phyloP scores from a whole-genome alignment of 805 yeast genomes.

The Yarrowia hollandica region DNA sequence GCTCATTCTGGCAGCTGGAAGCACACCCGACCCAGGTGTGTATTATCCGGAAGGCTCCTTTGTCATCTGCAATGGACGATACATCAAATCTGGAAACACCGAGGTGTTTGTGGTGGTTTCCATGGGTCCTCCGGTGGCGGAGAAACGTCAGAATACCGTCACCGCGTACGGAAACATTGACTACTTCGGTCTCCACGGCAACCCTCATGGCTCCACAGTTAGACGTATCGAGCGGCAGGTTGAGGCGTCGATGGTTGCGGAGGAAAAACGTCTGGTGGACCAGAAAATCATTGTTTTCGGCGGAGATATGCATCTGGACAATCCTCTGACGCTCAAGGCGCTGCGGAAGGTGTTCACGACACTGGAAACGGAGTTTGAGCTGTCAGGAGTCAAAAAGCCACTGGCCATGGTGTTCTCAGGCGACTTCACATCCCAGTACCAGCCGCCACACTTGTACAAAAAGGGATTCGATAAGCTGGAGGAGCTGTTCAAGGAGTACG shows the following conservation, averaged over 20 bases:
- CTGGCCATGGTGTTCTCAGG: slow-evolving; percentile 77
- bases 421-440: slow-evolving; percentile 69
- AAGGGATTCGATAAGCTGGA: slow-evolving; percentile 75
- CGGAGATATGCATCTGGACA: slow-evolving; percentile 67
- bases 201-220: slow-evolving; percentile 35
- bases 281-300: slow-evolving; percentile 75
- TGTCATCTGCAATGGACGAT: slow-evolving; percentile 81
- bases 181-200: slow-evolving; percentile 52
- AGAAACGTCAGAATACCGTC: slow-evolving; percentile 61
- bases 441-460: slow-evolving; percentile 54
- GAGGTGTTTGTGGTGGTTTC: slow-evolving; percentile 70
- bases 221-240: slow-evolving; percentile 62
- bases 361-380: slow-evolving; percentile 51
- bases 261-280: slow-evolving; percentile 57
- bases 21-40: slow-evolving; percentile 61
- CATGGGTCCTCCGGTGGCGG: slow-evolving; percentile 87
- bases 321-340: slow-evolving; percentile 58
- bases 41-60: slow-evolving; percentile 73
- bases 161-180: slow-evolving; percentile 81
- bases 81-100: slow-evolving; percentile 45
- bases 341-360: slow-evolving; percentile 60
- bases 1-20: slow-evolving; percentile 55
- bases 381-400: slow-evolving; percentile 48
- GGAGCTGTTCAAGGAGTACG: slow-evolving; percentile 57
- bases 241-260: slow-evolving; percentile 52